Conservation (phyloP, 2,329 filamentous ascomycete genomes). For the Colletotrichum godetiae region DNA sequence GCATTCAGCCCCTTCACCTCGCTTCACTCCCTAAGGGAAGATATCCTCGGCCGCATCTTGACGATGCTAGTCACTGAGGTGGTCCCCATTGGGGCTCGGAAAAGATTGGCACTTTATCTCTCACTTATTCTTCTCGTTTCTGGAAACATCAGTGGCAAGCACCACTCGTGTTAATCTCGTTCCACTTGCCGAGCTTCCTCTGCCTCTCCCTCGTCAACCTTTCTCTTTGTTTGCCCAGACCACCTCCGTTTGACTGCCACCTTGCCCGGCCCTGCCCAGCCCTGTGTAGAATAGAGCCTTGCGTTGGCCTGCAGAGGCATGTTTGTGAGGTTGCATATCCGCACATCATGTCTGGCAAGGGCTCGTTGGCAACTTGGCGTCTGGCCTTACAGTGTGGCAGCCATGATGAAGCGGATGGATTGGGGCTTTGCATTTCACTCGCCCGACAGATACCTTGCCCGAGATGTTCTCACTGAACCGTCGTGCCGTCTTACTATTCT, state of each 20-base stretch:
- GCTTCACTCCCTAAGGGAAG: neutral
- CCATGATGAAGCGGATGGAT: neutral
- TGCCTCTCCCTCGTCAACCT: neutral
- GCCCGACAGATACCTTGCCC: neutral
- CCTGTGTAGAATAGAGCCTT: neutral
- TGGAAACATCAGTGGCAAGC: neutral
- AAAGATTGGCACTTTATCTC: neutral
- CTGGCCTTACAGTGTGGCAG: neutral
- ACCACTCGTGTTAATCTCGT: neutral
- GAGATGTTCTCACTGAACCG: neutral
- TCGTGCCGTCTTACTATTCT: neutral
- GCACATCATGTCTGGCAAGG: neutral
- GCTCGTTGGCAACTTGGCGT: neutral
- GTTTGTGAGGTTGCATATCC: neutral
- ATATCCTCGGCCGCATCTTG: neutral
- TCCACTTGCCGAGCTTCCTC: neutral
- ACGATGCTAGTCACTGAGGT: neutral
- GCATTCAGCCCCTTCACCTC: neutral
- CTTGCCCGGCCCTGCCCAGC: conserved; percentile 8
- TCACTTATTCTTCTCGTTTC: neutral
- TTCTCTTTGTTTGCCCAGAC: neutral
- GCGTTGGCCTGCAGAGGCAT: neutral
- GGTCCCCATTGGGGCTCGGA: neutral
- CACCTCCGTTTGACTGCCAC: neutral
- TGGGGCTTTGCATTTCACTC: neutral